Evolutionary conservation across 2,329 filamentous ascomycete species (phyloP), one percentile per base, ranked within the genome.

Genomic region (Fusarium heterosporum): DNA sequence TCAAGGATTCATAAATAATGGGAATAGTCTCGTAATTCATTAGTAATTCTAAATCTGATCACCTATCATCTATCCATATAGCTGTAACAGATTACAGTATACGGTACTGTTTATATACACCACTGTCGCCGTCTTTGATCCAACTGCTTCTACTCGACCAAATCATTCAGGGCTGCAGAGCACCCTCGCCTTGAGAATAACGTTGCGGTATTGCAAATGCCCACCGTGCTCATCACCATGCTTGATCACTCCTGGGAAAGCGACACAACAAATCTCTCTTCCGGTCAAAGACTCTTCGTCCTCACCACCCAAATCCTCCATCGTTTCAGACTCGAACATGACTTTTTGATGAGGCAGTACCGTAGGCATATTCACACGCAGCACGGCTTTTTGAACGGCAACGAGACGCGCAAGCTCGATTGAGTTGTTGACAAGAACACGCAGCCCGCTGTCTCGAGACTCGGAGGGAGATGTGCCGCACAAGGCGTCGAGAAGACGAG

Each of bases 251-350:
- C 85, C 86, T 2, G 89, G 89, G 55, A 90, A 91, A 3, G 85
- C 86, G 22, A 89, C 84, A 74, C 88, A 91, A 56, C 79, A 80
- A 34, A 91, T 83, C 52, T 87, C 83, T 50, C 86, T 79, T 42
- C 79, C 79, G 16, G 78, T 74, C 22, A 88, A 78, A 11, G 76
- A 80, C 17, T 87, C 85, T 62, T 89, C 87, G 59, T 87, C 85
- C 69, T 87, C 85, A 16, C 87, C 87, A 34, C 87, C 85, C 43
- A 90, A 81, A 69, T 91, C 88, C 69, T 91, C 89, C 89, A 91
- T 91, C 5, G 78, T 84, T 26, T 80, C 79, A 2, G 79, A 59
- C 69, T 90, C 86, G 71, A 90, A 91, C 48, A 83, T 74, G 4
- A 82, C 79, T 58, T 77, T 79, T 71, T 88, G 85, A 70, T 87